A percentile compares a stretch with the other conserved stretches of the same genome.
These are phyloP conservation scores for Pythium insidiosum DNA, from an alignment of 352 stramenopile genomes.

Conservation along the genomic window DNA sequence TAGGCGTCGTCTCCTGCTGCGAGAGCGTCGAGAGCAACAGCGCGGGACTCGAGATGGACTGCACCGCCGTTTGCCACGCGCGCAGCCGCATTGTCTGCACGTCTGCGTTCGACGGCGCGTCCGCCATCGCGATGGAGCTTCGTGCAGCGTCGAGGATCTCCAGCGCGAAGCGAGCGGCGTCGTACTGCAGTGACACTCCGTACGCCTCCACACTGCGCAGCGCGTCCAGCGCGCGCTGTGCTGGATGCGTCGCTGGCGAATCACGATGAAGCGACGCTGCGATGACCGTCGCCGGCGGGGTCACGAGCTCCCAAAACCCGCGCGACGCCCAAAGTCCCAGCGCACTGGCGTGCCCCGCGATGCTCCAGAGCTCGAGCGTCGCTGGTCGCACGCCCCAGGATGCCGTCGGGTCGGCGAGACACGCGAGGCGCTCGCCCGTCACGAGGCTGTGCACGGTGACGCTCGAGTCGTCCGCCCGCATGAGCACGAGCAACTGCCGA, in stretches of 20 bases:
- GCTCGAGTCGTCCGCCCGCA: slow-evolving; percentile 1
- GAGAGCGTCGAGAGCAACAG: slow-evolving; percentile 58
- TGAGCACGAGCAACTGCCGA: slow-evolving; percentile 36
- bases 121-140: neutral
- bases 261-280: too few species aligned
- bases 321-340: slow-evolving; percentile 41
- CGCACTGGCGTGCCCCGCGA: slow-evolving; percentile 30
- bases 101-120: neutral
- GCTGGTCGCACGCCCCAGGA: slow-evolving; percentile 18
- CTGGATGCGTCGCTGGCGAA: too few species aligned
- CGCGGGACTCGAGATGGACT: slow-evolving; percentile 48
- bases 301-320: slow-evolving; percentile 61
- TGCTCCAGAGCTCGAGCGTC: slow-evolving; percentile 27
- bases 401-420: slow-evolving; percentile 20
- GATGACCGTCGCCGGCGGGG: slow-evolving; percentile 38
- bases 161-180: slow-evolving; percentile 49
- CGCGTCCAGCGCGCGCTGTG: slow-evolving; percentile 27
- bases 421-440: slow-evolving; percentile 29
- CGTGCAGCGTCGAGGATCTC: slow-evolving; percentile 37
- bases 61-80: slow-evolving; percentile 18
- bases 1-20: slow-evolving; percentile 13
- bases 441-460: slow-evolving; percentile 49
- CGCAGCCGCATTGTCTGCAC: too few species aligned
- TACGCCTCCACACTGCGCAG: slow-evolving; percentile 13
- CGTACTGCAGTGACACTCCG: slow-evolving; percentile 40